A percentile compares a stretch with the other conserved stretches of the same genome.
Evolutionary conservation across 192 early-diverging fungal genomes (phyloP).

Genomic region (Entophlyctis helioformis): DNA sequence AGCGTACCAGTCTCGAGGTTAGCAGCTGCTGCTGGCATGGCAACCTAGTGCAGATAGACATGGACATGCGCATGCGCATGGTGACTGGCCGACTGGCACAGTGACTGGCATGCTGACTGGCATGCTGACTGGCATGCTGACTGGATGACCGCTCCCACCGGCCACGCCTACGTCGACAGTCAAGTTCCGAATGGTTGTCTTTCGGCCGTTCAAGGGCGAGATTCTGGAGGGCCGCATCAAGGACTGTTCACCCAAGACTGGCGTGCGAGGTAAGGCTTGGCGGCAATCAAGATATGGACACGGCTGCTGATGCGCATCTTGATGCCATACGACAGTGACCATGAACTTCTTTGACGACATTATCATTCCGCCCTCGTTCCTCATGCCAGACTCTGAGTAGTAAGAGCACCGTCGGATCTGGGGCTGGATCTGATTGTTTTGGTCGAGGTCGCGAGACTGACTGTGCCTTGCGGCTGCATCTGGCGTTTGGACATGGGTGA

Average conservation of each 20-base stretch:
- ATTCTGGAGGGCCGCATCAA: conserved; percentile 69
- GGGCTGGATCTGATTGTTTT: neutral
- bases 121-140: neutral
- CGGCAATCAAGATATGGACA: too few species aligned
- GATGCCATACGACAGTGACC: conserved; percentile 47
- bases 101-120: neutral
- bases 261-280: too few species aligned
- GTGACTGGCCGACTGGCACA: too few species aligned
- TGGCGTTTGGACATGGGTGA: too few species aligned
- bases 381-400: conserved; percentile 56
- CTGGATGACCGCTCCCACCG: neutral
- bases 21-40: too few species aligned
- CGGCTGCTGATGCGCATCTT: too few species aligned
- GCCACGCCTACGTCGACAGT: conserved; percentile 30
- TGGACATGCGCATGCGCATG: too few species aligned
- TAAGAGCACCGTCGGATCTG: conserved; percentile 17
- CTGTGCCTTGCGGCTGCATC: neutral
- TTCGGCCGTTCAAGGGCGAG: conserved; percentile 84
- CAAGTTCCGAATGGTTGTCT: conserved; percentile 76
- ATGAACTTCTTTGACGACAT: conserved; percentile 93
- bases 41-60: too few species aligned
- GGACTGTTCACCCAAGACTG: conserved; percentile 38
- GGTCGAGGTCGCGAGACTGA: neutral
- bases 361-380: conserved; percentile 48
- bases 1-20: conserved; percentile 62